Conservation (phyloP, 163 green algal genomes). For the Trebouxiophyceae sp. region DNA sequence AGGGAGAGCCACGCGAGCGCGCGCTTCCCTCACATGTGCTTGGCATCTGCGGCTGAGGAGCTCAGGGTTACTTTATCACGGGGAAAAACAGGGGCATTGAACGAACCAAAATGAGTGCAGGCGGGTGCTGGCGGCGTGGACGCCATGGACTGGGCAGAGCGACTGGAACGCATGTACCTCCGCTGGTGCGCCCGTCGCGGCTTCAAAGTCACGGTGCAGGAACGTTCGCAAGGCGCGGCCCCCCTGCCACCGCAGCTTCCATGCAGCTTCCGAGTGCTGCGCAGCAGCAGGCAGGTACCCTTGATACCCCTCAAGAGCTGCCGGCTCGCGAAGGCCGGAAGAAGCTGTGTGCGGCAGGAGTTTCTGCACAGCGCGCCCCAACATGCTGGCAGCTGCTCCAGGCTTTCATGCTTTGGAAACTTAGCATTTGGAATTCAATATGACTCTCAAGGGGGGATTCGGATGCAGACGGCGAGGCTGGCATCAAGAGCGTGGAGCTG, state of each 20-base stretch:
- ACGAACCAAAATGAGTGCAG: too few relatives aligned
- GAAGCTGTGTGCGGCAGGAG: too few relatives aligned
- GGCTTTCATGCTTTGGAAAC: not conserved
- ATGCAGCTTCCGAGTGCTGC: too few relatives aligned
- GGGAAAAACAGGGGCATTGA: too few relatives aligned
- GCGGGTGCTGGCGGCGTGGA: slow-evolving; percentile 81
- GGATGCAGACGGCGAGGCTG: slow-evolving; percentile 73
- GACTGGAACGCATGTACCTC: slow-evolving; percentile 93
- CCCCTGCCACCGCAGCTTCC: too few relatives aligned
- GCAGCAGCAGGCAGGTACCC: not conserved
- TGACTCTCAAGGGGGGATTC: not conserved
- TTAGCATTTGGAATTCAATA: not conserved
- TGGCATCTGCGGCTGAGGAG: not conserved
- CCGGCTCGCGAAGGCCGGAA: too few relatives aligned
- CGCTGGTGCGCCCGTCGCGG: slow-evolving; percentile 47
- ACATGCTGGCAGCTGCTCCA: not conserved
- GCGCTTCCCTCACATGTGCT: not conserved
- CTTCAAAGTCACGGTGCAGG: slow-evolving; percentile 29
- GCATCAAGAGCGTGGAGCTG: slow-evolving; percentile 81
- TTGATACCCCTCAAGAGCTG: too few relatives aligned
- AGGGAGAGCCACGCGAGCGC: not conserved
- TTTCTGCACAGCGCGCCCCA: too few relatives aligned
- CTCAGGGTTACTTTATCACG: not conserved
- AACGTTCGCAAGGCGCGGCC: slow-evolving; percentile 19
- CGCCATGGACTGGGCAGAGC: slow-evolving; percentile 86